Evolutionary conservation across 208 protist genomes (phyloP), one percentile per base, ranked within the genome.

Genomic region (Leishmania tropica): DNA sequence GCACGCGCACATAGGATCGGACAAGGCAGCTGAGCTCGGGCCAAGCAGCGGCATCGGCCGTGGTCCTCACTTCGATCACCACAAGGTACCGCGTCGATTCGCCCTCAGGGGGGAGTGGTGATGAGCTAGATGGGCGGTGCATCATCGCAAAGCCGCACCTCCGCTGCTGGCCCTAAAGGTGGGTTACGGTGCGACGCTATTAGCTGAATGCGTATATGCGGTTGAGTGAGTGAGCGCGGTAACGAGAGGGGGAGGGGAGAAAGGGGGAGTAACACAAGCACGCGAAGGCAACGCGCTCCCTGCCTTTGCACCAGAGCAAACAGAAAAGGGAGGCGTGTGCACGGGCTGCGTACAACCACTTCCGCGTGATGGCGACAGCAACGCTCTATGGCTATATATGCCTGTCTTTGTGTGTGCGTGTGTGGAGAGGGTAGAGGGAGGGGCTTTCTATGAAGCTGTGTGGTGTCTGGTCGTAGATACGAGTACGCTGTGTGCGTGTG

Each of bases 21-120:
- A 83, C 37, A 37, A 91, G 83, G 11, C 74, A 74, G 15, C 40
- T 67, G 19, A 87, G 76, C 79, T 88, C 85, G 45, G 87, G 79
- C 81, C 85, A 89, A 60, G 89, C 81, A 4, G 81, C 51, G n/a
- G 71, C 71, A 17, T 74, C 74, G 1, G 87, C 80, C 6, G 83
- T 79, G 31, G 86, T 90, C 51, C 72, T 82, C 53, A 93, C 93
- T 77, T 96, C 93, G 15, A 96, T 70, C 2, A 90, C 83, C 0
- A 94, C 78, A 35, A 68, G 5, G 37, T 53, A 37, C 51, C 51
- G 72, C 31, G 19, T 13, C 51, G 72, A 17, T 42, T 54, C 48
- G 31, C 48, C 48, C 11, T 60, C 51, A 10, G 72, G 19, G 48
- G 72, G 58, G 31, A 45, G 31, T 0, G 42, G 68, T 11, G 68